These are phyloP conservation scores for Saccharomyces hybrid DNA, from an alignment of 1,139 yeast genomes.

Conservation along the genomic window DNA sequence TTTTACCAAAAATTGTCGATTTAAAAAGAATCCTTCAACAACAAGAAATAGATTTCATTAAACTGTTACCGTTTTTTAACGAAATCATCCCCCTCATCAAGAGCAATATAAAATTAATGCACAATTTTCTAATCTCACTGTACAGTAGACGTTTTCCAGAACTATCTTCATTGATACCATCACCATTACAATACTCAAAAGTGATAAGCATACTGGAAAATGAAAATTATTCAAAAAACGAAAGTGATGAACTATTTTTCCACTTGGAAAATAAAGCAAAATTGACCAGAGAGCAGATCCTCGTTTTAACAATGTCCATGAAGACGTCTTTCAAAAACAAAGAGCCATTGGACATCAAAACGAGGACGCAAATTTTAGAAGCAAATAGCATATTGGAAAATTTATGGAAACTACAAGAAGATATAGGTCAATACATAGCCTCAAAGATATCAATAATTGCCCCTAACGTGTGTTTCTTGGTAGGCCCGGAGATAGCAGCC, in stretches of 20 bases:
- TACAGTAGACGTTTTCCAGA: constrained; percentile 67
- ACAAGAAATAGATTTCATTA: constrained; percentile 34
- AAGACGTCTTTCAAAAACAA: constrained; percentile 35
- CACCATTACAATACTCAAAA: constrained; percentile 56
- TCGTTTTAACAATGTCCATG: constrained; percentile 71
- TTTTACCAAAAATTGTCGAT: background rate
- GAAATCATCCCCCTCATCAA: constrained; percentile 48
- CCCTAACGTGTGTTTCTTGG: constrained; percentile 68
- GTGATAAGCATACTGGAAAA: constrained; percentile 48
- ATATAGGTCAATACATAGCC: constrained; percentile 50
- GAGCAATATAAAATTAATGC: constrained; percentile 46
- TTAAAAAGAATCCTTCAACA: background rate
- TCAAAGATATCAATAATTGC: constrained; percentile 48
- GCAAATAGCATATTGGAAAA: constrained; percentile 45
- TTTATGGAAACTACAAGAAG: constrained; percentile 38
- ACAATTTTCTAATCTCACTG: constrained; percentile 43
- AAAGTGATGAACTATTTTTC: constrained; percentile 30
- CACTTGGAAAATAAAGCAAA: constrained; percentile 31
- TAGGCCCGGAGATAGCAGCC: constrained; percentile 70
- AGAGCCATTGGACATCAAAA: constrained; percentile 31
- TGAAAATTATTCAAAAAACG: constrained; percentile 21
- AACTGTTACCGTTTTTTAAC: constrained; percentile 49
- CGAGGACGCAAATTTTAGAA: constrained; percentile 36
- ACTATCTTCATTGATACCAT: constrained; percentile 53
- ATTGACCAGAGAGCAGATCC: constrained; percentile 47